phyloP scores from a whole-genome alignment of 2,329 filamentous ascomycete species.

The Aureobasidium sp. region DNA sequence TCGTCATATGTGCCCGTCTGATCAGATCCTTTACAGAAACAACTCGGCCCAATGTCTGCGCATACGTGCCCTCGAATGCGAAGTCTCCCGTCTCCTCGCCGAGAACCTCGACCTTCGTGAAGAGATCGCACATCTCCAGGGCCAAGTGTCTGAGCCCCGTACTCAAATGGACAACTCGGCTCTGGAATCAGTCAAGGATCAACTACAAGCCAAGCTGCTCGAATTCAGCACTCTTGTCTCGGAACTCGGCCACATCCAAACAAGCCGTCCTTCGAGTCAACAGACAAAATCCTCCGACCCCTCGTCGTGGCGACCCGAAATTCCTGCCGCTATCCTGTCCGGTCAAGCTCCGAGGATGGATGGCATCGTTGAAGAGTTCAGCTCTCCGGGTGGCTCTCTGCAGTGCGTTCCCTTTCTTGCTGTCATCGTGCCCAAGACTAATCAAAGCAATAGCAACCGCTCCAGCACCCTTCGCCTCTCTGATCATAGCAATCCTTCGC shows the following conservation, averaged over 20 bases:
- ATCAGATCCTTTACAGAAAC: slow-evolving; percentile 39
- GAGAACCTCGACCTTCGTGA: slow-evolving; percentile 70
- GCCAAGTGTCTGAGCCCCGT: slow-evolving; percentile 54
- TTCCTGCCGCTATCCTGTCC: slow-evolving; percentile 36
- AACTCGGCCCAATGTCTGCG: slow-evolving; percentile 72
- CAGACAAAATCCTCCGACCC: slow-evolving; percentile 20
- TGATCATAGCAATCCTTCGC: slow-evolving; percentile 53
- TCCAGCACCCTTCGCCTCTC: slow-evolving; percentile 46
- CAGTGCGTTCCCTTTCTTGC: slow-evolving; percentile 26
- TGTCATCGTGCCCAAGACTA: slow-evolving; percentile 21
- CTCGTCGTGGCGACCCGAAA: slow-evolving; percentile 19
- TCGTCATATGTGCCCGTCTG: background rate
- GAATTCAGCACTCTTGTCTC: slow-evolving; percentile 64
- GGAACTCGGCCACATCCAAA: slow-evolving; percentile 47
- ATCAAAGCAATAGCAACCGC: slow-evolving; percentile 49
- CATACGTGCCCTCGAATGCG: slow-evolving; percentile 69
- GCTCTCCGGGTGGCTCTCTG: slow-evolving; percentile 60
- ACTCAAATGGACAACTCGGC: slow-evolving; percentile 54
- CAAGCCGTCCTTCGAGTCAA: slow-evolving; percentile 17
- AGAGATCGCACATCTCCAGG: slow-evolving; percentile 62
- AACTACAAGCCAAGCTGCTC: slow-evolving; percentile 64
- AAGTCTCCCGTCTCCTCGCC: slow-evolving; percentile 66
- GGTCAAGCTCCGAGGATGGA: slow-evolving; percentile 44
- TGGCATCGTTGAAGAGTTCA: slow-evolving; percentile 63
- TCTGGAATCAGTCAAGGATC: slow-evolving; percentile 60